phyloP scores from a whole-genome alignment of 139 green algal genomes.

The Chlamydomonas urium region DNA sequence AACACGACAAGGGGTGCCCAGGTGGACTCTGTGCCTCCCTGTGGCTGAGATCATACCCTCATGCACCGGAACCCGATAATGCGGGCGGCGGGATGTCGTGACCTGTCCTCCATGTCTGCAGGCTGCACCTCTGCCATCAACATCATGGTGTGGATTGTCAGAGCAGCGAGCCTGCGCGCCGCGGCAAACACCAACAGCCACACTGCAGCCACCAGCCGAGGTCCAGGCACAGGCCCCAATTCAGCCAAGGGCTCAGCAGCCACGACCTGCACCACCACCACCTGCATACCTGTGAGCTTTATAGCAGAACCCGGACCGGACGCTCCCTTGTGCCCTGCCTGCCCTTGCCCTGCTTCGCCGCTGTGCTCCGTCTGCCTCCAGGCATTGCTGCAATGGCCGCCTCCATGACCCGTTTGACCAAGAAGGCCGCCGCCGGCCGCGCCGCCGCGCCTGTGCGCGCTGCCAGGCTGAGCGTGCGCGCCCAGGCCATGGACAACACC shows the following conservation, averaged over 20 bases:
- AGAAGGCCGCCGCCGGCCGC: background rate
- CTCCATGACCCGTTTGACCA: conserved; percentile 5
- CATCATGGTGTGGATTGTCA: background rate
- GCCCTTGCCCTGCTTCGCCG: background rate
- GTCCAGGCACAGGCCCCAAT: background rate
- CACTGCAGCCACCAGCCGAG: background rate
- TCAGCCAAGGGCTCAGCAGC: background rate
- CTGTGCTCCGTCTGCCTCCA: too few species aligned
- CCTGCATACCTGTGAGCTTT: too few species aligned
- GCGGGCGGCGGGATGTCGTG: conserved; percentile 36
- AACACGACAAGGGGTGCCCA: conserved; percentile 14
- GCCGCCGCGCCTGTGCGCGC: background rate
- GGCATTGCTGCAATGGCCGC: background rate
- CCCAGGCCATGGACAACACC: background rate
- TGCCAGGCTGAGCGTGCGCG: background rate
- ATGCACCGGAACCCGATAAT: conserved; percentile 41
- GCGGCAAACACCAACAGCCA: background rate
- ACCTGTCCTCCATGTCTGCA: conserved; percentile 5
- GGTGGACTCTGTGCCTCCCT: background rate
- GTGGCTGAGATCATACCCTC: conserved; percentile 32
- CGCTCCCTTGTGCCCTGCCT: background rate
- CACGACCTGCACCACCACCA: too few species aligned
- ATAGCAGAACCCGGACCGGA: too few species aligned
- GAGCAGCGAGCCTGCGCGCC: background rate
- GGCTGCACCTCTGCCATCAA: background rate